Percentiles rank a stretch among this genome's conserved stretches.
Evolutionary conservation across 2,329 filamentous ascomycete genomes (phyloP).

Genomic region (Pyricularia pennisetigena): DNA sequence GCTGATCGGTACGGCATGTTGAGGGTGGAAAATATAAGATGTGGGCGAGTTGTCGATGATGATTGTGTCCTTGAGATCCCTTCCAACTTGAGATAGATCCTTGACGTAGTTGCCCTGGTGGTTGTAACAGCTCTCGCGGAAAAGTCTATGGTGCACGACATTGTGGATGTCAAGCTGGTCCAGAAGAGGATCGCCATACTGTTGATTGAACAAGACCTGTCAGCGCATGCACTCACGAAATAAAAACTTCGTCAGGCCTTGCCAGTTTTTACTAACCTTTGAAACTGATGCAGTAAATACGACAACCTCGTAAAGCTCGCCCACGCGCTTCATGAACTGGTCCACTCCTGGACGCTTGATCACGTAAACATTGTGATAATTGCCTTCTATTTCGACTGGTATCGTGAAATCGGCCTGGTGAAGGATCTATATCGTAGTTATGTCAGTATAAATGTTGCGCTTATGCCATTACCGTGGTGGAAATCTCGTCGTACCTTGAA

Average conservation of each 20-base stretch:
- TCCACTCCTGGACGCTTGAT: conserved; percentile 99
- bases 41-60: conserved; percentile 99
- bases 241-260: neutral
- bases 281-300: conserved; percentile 98
- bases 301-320: conserved; percentile 95
- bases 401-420: conserved; percentile 99
- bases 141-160: conserved; percentile 90
- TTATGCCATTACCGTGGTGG: neutral
- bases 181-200: conserved; percentile 89
- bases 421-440: conserved; percentile 56
- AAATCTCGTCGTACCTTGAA: conserved; percentile 66
- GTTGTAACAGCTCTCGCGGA: conserved; percentile 98
- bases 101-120: conserved; percentile 99
- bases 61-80: conserved; percentile 93
- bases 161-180: conserved; percentile 97
- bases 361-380: conserved; percentile 98
- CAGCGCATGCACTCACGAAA: conserved; percentile 10
- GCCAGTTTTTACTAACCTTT: conserved; percentile 51
- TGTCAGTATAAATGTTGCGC: neutral
- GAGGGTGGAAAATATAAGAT: conserved; percentile 98
- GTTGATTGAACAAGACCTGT: conserved; percentile 24
- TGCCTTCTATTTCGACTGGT: conserved; percentile 96
- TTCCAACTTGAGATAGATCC: conserved; percentile 92
- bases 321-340: conserved; percentile 97
- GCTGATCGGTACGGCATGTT: conserved; percentile 97